Conservation (phyloP, 371 early-diverging fungal genomes). For the Syncephalastrum monosporum region DNA sequence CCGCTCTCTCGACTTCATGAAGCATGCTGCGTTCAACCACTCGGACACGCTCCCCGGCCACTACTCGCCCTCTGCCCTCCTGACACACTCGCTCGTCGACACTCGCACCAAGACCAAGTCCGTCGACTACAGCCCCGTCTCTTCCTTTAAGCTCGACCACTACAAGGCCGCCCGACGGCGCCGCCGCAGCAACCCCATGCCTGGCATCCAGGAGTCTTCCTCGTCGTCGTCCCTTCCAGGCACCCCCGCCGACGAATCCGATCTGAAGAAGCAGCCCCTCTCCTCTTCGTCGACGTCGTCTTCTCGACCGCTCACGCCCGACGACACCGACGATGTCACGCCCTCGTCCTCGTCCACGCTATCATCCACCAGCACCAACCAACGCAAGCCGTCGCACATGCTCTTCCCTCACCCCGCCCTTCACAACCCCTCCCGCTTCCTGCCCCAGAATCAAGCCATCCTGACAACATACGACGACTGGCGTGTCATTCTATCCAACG, state of each 20-base stretch:
- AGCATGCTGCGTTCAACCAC: conserved; percentile 23
- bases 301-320: conserved; percentile 11
- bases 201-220: conserved; percentile 13
- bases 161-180: conserved; percentile 15
- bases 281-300: conserved; percentile 7
- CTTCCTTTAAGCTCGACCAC: conserved; percentile 10
- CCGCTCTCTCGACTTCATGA: conserved; percentile 49
- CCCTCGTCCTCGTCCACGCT: conserved; percentile 9
- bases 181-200: conserved; percentile 18
- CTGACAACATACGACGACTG: conserved; percentile 61
- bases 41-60: conserved; percentile 22
- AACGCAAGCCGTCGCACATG: conserved; percentile 12
- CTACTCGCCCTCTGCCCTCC: conserved; percentile 8
- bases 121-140: conserved; percentile 17
- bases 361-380: conserved; percentile 8
- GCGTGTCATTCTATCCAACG: conserved; percentile 60
- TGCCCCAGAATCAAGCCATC: conserved; percentile 65
- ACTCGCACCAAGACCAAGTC: conserved; percentile 20
- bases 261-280: neutral
- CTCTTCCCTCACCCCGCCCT: conserved; percentile 27
- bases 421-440: conserved; percentile 57
- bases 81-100: neutral
- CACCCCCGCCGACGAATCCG: neutral
- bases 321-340: conserved; percentile 11
- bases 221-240: conserved; percentile 1